Conservation (phyloP, 2,329 filamentous ascomycete species). For the Aureobasidium sp. region DNA sequence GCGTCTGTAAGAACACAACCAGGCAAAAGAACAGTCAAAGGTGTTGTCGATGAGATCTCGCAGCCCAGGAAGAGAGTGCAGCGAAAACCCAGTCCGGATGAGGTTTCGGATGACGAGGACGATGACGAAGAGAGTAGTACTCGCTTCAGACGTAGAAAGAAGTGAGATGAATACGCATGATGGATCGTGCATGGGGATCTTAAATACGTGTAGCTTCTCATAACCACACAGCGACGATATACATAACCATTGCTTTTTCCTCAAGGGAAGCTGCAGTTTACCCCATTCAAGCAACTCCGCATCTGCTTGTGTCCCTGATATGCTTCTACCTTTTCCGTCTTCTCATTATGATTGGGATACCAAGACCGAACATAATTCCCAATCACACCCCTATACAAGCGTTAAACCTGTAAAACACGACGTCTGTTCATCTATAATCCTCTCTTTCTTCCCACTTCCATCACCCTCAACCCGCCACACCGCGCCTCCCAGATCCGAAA, state of each 20-base stretch:
- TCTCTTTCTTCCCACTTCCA: slow-evolving; percentile 8
- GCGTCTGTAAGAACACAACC: slow-evolving; percentile 4
- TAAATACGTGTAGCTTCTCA: background rate
- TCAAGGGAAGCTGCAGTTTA: background rate
- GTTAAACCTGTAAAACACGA: slow-evolving; percentile 15
- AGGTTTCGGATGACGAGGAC: slow-evolving; percentile 39
- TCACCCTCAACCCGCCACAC: background rate
- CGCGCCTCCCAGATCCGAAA: background rate
- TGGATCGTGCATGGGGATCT: background rate
- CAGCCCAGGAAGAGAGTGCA: slow-evolving; percentile 26
- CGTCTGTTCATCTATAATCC: slow-evolving; percentile 12
- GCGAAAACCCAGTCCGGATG: slow-evolving; percentile 16
- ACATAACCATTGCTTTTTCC: background rate
- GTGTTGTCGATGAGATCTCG: slow-evolving; percentile 13
- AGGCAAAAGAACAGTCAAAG: slow-evolving; percentile 14
- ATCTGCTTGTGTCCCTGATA: too few species aligned
- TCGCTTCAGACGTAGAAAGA: slow-evolving; percentile 43
- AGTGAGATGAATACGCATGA: background rate
- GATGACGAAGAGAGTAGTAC: slow-evolving; percentile 35
- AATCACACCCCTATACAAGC: background rate
- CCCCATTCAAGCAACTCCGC: background rate
- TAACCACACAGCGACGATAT: background rate
- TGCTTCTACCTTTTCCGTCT: too few species aligned
- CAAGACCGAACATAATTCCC: background rate
- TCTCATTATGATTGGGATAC: too few species aligned